Base-by-base conservation (phyloP, 768 basidiomycete species). In the Mycena belliarum region DNA sequence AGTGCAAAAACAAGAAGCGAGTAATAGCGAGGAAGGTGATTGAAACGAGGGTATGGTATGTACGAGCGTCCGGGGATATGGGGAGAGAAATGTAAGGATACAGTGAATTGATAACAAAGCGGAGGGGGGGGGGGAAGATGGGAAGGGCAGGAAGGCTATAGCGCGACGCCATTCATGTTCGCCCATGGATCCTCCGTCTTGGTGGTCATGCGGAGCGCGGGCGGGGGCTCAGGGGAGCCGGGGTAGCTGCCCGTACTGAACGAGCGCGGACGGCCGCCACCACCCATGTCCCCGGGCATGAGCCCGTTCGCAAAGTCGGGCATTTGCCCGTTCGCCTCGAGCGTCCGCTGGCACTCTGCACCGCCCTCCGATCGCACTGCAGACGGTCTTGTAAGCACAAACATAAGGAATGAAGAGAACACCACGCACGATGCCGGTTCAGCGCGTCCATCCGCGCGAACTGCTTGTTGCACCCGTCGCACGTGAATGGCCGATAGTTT, bases 361-460 rank as follows among this genome's bases (percentile, higher is more conserved):
- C 91, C 91, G 56, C 89, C 90, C 65, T 93, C 91, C 11, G 91
- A 92, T 49, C 87, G 82, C 65, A 91, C 87, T 91, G 65, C 25
- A 35, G 51, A 32, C n/a, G n/a, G n/a, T n/a, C n/a, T n/a, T n/a
- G n/a, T n/a, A n/a, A 47, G 28, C 15, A 33, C 4, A 3, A 47
- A n/a, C 18, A 33, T 25, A 52, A 21, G 35, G 21, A 26, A n/a
- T 12, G 45, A 45, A 38, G 44, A 51, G 38, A 47, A 32, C 7
- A 61, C n/a, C n/a, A 86, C 92, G 78, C 73, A 94, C 92, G 73
- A 76, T 98, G 96, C 61, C 95, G 76, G 68, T 96, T 96, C 50
- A 98, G 79, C 40, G 95, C 95, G 72, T 98, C 96, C 83, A 97
- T 89, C 59, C 95, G 73, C 29, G 95, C 95, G 77, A 98, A 98